Base-by-base conservation (phyloP, 1,284 basidiomycete genomes). In the Boletellus deceptivus region DNA sequence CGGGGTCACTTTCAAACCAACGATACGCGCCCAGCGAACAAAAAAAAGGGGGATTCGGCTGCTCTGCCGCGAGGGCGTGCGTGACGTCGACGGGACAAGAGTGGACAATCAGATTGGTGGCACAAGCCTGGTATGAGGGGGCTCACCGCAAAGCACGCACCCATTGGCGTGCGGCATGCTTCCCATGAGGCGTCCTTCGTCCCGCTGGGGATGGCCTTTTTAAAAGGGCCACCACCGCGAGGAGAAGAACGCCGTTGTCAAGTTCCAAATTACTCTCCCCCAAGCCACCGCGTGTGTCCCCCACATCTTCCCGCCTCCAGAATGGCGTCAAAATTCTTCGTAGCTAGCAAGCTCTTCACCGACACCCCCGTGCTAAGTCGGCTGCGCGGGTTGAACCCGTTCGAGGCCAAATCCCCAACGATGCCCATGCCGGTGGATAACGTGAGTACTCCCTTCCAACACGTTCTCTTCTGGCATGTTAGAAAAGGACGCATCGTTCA, bases 341-440 rank as follows among this genome's bases (percentile, higher is more conserved):
- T 41, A 46, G 22, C 58, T 14, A 22, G 40, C 49, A 61, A 38
- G 51, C 58, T 65, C 56, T 61, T 63, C 44, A 51, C 49, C 41
- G 62, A 63, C 29, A 61, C 53, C 22, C 52, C 61, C 16, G 48
- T 63, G 40, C 39, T 66, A 0, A 58, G 49, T 48, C 52, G 62
- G 36, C 43, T 68, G 20, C 61, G 65, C 29, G 59, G 54, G 52
- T 46, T 67, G 16, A 62, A 59, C 38, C 65, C 52, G 25, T 60
- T 66, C 24, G 64, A 64, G 44, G 27, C 53, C 24, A 64, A 59
- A 47, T 20, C 57, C 14, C 49, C 49, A 20, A 36, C 51, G 27
- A 50, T 60, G 54, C 63, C 65, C 36, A 60, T 66, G 63, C 65
- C 62, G 14, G 65, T 68, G 33, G 47, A 58, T 34, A 68, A 68